Base-by-base conservation (phyloP, 768 basidiomycete genomes). In the Kwoniella botswanensis region DNA sequence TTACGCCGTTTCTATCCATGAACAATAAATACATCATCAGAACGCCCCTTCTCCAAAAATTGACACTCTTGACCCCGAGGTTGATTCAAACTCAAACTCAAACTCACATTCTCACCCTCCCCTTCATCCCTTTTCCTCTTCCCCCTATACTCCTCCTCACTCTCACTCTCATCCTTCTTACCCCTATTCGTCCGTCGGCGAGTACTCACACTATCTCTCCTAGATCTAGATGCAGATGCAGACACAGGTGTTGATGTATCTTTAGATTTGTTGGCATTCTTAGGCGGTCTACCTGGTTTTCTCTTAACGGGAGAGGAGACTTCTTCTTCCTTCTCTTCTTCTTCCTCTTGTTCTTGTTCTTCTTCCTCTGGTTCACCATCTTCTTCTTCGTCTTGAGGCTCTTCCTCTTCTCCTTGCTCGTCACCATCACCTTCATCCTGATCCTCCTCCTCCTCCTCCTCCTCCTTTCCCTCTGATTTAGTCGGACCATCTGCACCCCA, bases 401-500 rank as follows among this genome's bases (percentile, higher is more conserved):
- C 82, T n/a, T 92, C 91, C 21, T 89, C 89, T 6, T 80, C 75
- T 18, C 73, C 70, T 41, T 54, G 87, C 0, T 86, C 88, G 54
- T 87, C 88, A 84, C 86, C 86, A 42, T 85, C 86, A 60, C 63
- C 46, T 12, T 86, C 86, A 1, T 84, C 77, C 44, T 87, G 85
- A 7, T 86, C 86, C 42, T 82, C 86, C 17, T 88, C 91, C 10
- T 86, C 86, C 17, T 88, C 91, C 10, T 86, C 85, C 4, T 80
- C 85, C 9, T 83, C 70, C 15, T 71, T 46, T 74, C 96, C 93
- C 71, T 84, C 82, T 42, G 84, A 86, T 67, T 84, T 81, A 70
- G 69, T 46, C 64, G 67, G 35, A 54, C 53, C 18, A 21, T 12
- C n/a, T 7, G 44, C 65, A 22, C 15, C 53, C 56, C 68, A 63